Conservation (phyloP, 2,329 filamentous ascomycete genomes). For the Aspergillus sp. region DNA sequence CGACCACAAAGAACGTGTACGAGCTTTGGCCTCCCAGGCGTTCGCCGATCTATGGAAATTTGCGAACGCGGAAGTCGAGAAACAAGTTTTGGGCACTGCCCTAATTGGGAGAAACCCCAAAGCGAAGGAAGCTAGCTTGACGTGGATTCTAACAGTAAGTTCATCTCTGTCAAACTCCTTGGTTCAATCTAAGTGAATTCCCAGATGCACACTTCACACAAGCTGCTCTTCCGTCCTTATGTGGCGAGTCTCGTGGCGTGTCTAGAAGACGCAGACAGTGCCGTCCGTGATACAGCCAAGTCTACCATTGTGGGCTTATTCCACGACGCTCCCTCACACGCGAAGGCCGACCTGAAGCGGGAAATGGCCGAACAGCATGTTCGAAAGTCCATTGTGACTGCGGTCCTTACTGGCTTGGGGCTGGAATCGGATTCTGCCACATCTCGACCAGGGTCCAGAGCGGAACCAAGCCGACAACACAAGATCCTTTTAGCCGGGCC, state of each 20-base stretch:
- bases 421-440: conserved; percentile 39
- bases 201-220: conserved; percentile 78
- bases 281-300: conserved; percentile 83
- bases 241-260: conserved; percentile 80
- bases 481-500: not conserved
- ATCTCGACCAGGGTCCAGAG: conserved; percentile 25
- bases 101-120: conserved; percentile 78
- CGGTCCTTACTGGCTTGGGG: conserved; percentile 73
- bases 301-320: conserved; percentile 83
- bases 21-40: conserved; percentile 70
- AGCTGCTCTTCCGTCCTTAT: conserved; percentile 77
- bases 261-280: conserved; percentile 85
- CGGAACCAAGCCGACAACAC: conserved; percentile 16
- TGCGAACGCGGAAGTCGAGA: conserved; percentile 72
- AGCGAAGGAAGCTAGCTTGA: conserved; percentile 80
- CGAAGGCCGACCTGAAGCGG: conserved; percentile 84
- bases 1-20: conserved; percentile 82
- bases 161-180: conserved; percentile 4
- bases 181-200: conserved; percentile 8
- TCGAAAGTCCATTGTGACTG: conserved; percentile 77
- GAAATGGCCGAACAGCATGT: conserved; percentile 83
- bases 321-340: conserved; percentile 73
- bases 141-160: conserved; percentile 75
- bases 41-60: conserved; percentile 75
- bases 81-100: conserved; percentile 72